A percentile compares a stretch with the other conserved stretches of the same genome.
These are phyloP conservation scores for Saccharomycopsis sp. DNA, from an alignment of 805 yeast genomes.

Conservation along the genomic window DNA sequence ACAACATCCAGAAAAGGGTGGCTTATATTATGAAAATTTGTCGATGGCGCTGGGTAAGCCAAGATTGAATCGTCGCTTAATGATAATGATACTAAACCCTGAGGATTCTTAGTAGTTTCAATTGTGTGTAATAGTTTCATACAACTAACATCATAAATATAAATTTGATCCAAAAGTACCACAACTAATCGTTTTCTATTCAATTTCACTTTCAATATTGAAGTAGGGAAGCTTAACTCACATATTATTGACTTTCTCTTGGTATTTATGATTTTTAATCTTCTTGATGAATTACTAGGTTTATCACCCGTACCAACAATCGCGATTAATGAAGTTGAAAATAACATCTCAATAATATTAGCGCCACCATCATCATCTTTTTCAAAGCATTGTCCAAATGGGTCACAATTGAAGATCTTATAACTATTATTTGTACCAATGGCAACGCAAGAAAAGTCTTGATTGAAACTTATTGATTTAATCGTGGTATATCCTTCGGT, in stretches of 20 bases:
- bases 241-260: constrained; percentile 70
- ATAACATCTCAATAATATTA: constrained; percentile 79
- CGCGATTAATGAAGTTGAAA: constrained; percentile 80
- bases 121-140: constrained; percentile 74
- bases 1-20: constrained; percentile 27
- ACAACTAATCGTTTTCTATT: constrained; percentile 80
- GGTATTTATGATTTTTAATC: constrained; percentile 61
- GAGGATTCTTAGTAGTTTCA: constrained; percentile 45
- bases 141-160: constrained; percentile 83
- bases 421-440: constrained; percentile 61
- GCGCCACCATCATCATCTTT: constrained; percentile 40
- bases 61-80: constrained; percentile 43
- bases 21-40: constrained; percentile 20
- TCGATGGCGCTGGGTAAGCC: constrained; percentile 46
- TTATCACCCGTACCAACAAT: constrained; percentile 73
- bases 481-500: constrained; percentile 11
- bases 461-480: constrained; percentile 71
- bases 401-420: constrained; percentile 80
- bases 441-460: constrained; percentile 79
- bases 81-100: constrained; percentile 28
- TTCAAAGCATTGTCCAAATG: constrained; percentile 67
- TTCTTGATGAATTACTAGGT: constrained; percentile 47
- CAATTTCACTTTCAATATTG: constrained; percentile 63
- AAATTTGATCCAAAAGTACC: constrained; percentile 71
- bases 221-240: constrained; percentile 79